Conservation (phyloP, 495 filamentous ascomycete genomes). For the Hyaloscypha hepaticicola region DNA sequence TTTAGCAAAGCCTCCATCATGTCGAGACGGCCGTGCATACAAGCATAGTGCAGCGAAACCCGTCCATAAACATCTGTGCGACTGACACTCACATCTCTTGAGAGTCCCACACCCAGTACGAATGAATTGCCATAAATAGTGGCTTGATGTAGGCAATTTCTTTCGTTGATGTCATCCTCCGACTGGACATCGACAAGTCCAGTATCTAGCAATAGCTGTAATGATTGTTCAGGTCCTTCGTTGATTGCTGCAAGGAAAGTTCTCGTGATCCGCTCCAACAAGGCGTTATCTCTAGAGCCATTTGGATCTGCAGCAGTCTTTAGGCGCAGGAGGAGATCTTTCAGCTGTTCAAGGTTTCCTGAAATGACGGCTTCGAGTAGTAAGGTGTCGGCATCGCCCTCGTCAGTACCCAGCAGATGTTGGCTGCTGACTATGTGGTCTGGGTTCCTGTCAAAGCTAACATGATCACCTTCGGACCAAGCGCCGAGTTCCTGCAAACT, state of each 20-base stretch:
- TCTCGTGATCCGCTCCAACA: constrained; percentile 74
- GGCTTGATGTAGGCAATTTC: constrained; percentile 93
- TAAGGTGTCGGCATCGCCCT: constrained; percentile 83
- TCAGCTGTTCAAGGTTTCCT: constrained; percentile 61
- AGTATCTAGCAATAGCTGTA: constrained; percentile 74
- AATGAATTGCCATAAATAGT: constrained; percentile 81
- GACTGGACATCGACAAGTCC: constrained; percentile 80
- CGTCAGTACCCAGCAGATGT: constrained; percentile 64
- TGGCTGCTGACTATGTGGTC: constrained; percentile 65
- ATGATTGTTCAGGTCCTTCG: constrained; percentile 75
- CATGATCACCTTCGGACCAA: constrained; percentile 94
- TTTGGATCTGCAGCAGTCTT: constrained; percentile 40
- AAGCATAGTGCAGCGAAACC: constrained; percentile 92
- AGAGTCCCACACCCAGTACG: constrained; percentile 72
- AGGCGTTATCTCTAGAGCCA: constrained; percentile 40
- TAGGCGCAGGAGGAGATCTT: constrained; percentile 52
- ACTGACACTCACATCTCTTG: constrained; percentile 68
- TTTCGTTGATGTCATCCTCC: constrained; percentile 95
- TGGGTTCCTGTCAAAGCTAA: constrained; percentile 68
- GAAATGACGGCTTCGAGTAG: constrained; percentile 82
- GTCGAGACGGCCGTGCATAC: constrained; percentile 85
- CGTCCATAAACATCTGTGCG: constrained; percentile 89
- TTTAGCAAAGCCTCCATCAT: constrained; percentile 74
- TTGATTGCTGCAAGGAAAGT: constrained; percentile 86
- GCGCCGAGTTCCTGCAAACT: constrained; percentile 89